Evolutionary conservation across 345 rosid species (phyloP).

Genomic region (Eucalyptus pauciflora): DNA sequence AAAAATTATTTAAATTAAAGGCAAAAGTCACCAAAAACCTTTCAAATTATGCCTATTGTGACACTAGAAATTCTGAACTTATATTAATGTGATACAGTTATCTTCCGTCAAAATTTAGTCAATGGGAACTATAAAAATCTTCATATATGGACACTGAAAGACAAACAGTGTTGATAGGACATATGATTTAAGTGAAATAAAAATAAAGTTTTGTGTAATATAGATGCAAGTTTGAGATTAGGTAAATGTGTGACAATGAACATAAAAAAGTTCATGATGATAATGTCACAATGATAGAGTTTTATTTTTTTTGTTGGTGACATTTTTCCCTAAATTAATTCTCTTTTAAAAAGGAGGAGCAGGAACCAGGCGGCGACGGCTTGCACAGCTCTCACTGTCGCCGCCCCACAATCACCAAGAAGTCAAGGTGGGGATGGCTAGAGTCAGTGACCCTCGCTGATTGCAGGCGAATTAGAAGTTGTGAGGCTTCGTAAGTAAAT

Average conservation of each 20-base stretch:
- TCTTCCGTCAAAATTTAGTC: too few relatives aligned
- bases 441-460: background rate
- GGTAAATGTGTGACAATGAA: too few relatives aligned
- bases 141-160: rapidly evolving
- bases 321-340: too few relatives aligned
- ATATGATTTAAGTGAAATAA: background rate
- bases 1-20: too few relatives aligned
- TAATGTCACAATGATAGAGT: background rate
- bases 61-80: rapidly evolving
- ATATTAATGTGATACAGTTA: too few relatives aligned
- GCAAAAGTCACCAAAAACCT: too few relatives aligned
- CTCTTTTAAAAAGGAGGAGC: background rate
- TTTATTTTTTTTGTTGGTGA: too few relatives aligned
- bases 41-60: background rate
- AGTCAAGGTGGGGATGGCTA: background rate
- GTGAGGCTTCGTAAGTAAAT: background rate
- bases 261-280: background rate
- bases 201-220: too few relatives aligned
- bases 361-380: background rate
- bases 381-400: background rate
- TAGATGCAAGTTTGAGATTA: background rate
- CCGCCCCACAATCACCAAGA: background rate
- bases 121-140: background rate
- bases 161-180: rapidly evolving
- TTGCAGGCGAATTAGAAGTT: background rate